A percentile compares a stretch with the other conserved stretches of the same genome.
Conservation (phyloP, 2,329 filamentous ascomycete species). For the Aspergillus chevalieri region DNA sequence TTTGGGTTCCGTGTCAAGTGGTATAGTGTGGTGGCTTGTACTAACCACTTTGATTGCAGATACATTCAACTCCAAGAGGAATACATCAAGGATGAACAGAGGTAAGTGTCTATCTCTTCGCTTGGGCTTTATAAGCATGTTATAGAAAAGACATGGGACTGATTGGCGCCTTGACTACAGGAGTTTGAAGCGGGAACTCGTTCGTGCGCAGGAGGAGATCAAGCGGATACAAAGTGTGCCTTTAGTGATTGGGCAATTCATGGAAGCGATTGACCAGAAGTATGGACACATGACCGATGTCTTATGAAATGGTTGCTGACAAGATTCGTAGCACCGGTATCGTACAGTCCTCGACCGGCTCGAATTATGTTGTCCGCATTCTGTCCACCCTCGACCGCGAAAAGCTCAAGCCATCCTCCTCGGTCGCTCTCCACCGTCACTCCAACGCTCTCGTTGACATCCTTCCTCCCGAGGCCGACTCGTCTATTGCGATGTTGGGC, state of each 20-base stretch:
- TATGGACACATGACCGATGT: slow-evolving; percentile 40
- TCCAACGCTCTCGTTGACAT: slow-evolving; percentile 98
- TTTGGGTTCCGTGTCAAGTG: slow-evolving; percentile 2
- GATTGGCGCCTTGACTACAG: slow-evolving; percentile 37
- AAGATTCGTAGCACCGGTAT: slow-evolving; percentile 71
- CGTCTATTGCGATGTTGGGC: slow-evolving; percentile 96
- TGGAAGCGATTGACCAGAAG: slow-evolving; percentile 99
- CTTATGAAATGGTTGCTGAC: slow-evolving; percentile 7
- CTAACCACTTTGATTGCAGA: slow-evolving; percentile 40
- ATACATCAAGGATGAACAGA: slow-evolving; percentile 99
- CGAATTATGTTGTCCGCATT: slow-evolving; percentile 98
- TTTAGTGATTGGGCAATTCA: slow-evolving; percentile 96
- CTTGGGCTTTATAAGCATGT: background rate
- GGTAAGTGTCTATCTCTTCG: slow-evolving; percentile 43
- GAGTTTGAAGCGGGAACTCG: slow-evolving; percentile 93
- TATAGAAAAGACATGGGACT: background rate
- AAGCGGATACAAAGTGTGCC: slow-evolving; percentile 99
- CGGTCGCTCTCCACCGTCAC: slow-evolving; percentile 93
- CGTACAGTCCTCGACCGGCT: slow-evolving; percentile 95
- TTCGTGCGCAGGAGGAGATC: slow-evolving; percentile 97
- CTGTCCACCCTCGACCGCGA: slow-evolving; percentile 97
- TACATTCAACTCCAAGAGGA: slow-evolving; percentile 98
- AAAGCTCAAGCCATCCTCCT: slow-evolving; percentile 94
- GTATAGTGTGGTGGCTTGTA: slow-evolving; percentile 1
- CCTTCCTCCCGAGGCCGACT: slow-evolving; percentile 96